These are phyloP conservation scores for Pleurotus citrinopileatus DNA, from an alignment of 768 basidiomycete species.

Conservation along the genomic window DNA sequence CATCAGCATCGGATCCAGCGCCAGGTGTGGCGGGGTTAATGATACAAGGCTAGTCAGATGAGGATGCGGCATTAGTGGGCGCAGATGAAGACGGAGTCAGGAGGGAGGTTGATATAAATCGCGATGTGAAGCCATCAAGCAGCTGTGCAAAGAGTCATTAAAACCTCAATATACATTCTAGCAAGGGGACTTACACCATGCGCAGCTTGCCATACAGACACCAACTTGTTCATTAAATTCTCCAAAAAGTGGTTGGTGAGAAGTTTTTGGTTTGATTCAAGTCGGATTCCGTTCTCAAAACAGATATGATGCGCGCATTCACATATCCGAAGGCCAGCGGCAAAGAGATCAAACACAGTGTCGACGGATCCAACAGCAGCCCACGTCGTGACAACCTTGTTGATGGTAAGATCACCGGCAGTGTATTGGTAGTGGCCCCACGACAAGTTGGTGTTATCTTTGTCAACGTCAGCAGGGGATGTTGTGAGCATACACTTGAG, in stretches of 20 bases:
- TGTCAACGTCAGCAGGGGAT: background rate
- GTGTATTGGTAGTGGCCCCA: conserved; percentile 1
- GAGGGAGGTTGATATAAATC: too few species aligned
- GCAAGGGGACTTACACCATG: background rate
- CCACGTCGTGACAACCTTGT: background rate
- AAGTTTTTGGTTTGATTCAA: background rate
- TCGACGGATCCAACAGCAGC: background rate
- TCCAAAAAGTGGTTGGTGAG: background rate
- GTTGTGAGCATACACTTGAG: background rate
- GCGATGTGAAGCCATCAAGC: too few species aligned
- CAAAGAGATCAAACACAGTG: background rate
- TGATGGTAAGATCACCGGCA: background rate
- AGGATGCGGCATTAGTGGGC: too few species aligned
- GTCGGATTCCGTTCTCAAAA: background rate
- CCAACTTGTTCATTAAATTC: background rate
- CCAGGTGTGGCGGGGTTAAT: too few species aligned
- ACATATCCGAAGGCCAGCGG: conserved; percentile 1
- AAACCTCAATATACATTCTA: too few species aligned
- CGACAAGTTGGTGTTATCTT: background rate
- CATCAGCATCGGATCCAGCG: too few species aligned
- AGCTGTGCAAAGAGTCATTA: too few species aligned
- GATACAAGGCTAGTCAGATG: too few species aligned
- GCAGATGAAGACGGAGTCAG: too few species aligned
- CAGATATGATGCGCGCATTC: conserved; percentile 2
- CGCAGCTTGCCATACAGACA: background rate